These are phyloP conservation scores for Penicillium flavigenum DNA, from an alignment of 495 filamentous ascomycete genomes.

Conservation along the genomic window DNA sequence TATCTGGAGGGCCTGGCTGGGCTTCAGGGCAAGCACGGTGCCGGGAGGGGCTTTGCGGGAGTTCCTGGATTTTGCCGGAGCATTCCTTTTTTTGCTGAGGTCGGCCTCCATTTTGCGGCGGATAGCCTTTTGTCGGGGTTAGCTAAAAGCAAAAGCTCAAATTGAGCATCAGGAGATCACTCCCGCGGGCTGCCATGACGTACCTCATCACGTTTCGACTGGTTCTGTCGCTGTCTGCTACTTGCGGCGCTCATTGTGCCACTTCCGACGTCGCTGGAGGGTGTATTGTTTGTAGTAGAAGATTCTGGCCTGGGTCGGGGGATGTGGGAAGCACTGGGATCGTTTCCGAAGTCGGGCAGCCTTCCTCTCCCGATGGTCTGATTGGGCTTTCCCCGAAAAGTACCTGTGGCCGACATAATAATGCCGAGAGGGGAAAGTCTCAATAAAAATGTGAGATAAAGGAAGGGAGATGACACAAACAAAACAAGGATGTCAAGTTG, in stretches of 20 bases:
- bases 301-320: slow-evolving; percentile 78
- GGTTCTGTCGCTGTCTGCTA: slow-evolving; percentile 83
- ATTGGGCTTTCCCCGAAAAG: slow-evolving; percentile 47
- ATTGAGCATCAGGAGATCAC: background rate
- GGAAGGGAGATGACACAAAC: slow-evolving; percentile 20
- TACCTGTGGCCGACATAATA: slow-evolving; percentile 60
- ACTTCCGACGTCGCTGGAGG: slow-evolving; percentile 52
- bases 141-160: slow-evolving; percentile 2
- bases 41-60: slow-evolving; percentile 93
- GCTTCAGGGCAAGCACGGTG: slow-evolving; percentile 90
- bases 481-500: slow-evolving; percentile 19
- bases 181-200: slow-evolving; percentile 25
- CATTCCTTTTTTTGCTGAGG: slow-evolving; percentile 93
- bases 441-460: slow-evolving; percentile 17
- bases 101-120: slow-evolving; percentile 94
- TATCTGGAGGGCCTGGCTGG: slow-evolving; percentile 94
- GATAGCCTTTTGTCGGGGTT: slow-evolving; percentile 67
- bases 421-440: slow-evolving; percentile 22
- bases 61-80: slow-evolving; percentile 69
- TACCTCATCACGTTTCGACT: slow-evolving; percentile 98
- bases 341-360: slow-evolving; percentile 66
- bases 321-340: slow-evolving; percentile 67
- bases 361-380: slow-evolving; percentile 60
- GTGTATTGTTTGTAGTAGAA: slow-evolving; percentile 56
- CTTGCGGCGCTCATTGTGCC: slow-evolving; percentile 69